Percentiles rank a stretch among this genome's conserved stretches.
Conservation (phyloP, 2,329 filamentous ascomycete genomes). For the Orbilia blumenaviensis region DNA sequence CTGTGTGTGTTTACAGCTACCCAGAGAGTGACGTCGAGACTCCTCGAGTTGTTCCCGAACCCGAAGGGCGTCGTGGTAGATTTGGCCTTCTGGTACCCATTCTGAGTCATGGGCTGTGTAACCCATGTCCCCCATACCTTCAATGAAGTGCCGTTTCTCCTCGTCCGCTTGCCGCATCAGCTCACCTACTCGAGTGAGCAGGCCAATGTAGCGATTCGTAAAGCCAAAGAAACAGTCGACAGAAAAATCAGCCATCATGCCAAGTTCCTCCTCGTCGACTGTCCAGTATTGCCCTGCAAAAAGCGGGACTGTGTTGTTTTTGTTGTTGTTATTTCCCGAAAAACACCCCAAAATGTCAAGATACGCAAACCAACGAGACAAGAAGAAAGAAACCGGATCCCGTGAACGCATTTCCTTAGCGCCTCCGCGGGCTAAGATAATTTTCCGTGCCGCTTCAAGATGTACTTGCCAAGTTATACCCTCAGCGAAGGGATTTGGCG, state of each 20-base stretch:
- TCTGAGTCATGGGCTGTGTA: slow-evolving; percentile 31
- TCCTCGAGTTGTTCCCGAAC: slow-evolving; percentile 71
- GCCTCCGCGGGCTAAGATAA: slow-evolving; percentile 74
- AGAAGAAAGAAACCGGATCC: slow-evolving; percentile 74
- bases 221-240: slow-evolving; percentile 86
- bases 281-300: slow-evolving; percentile 66
- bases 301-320: slow-evolving; percentile 65
- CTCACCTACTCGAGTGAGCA: slow-evolving; percentile 76
- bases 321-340: slow-evolving; percentile 65
- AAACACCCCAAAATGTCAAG: slow-evolving; percentile 80
- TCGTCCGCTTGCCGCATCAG: slow-evolving; percentile 75
- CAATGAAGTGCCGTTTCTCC: slow-evolving; percentile 62
- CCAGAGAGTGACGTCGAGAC: slow-evolving; percentile 63
- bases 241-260: slow-evolving; percentile 63
- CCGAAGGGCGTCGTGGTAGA: slow-evolving; percentile 68
- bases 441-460: slow-evolving; percentile 76
- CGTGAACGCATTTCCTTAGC: slow-evolving; percentile 67
- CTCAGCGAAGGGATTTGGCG: slow-evolving; percentile 81
- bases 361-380: slow-evolving; percentile 84
- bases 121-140: slow-evolving; percentile 35
- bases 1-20: slow-evolving; percentile 60
- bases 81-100: slow-evolving; percentile 55
- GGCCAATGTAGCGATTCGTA: slow-evolving; percentile 74
- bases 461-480: slow-evolving; percentile 81
- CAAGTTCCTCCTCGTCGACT: slow-evolving; percentile 69